Base-by-base conservation (phyloP, 306 rosid genomes). In the Acacia crassicarpa region DNA sequence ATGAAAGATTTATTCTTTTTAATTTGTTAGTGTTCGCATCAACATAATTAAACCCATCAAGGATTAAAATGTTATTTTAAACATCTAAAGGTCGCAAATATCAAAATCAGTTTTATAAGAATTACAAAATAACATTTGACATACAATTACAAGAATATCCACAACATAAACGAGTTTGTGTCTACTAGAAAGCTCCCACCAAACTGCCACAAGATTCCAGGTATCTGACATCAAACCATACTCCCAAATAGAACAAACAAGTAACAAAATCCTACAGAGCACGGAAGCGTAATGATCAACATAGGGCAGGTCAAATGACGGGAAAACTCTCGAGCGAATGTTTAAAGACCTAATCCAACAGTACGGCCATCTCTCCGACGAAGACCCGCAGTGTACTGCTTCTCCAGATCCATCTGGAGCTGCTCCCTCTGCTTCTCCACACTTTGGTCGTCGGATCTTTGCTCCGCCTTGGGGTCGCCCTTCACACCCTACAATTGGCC, bases 401-500 rank as follows among this genome's bases (percentile, higher is more conserved):
- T 96, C 93, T 96, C 99, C 41, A 93, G 88, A 86, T 96, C 98
- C 86, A 85, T 75, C 88, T 93, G 98, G 74, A 96, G 97, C 81
- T 95, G 97, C 80, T 96, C 99, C 83, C 80, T 92, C 94, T 95
- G 89, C 90, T 90, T 91, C 84, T 96, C 98, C 72, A 89, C 91
- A 44, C 77, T 89, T 85, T 86, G 85, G 77, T 86, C 82, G 83
- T 84, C 61, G 25, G 88, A 81, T 41, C 76, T 84, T 35, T 84
- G 89, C 76, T 95, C 98, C 83, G 38, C 85, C 83, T 90, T 91
- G 80, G 68, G 54, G 8, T 93, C 98, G 66, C 96, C 97, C 83
- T 89, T 95, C 87, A 93, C 90, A 84, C 99, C 99, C 99, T 95
- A 87, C 98, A 95, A 93, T 88, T 95, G 88, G 98, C 96, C 99